Percentiles rank a stretch among this genome's conserved stretches.
phyloP scores from a whole-genome alignment of 495 filamentous ascomycete genomes.

The Jackrogersella minutella region DNA sequence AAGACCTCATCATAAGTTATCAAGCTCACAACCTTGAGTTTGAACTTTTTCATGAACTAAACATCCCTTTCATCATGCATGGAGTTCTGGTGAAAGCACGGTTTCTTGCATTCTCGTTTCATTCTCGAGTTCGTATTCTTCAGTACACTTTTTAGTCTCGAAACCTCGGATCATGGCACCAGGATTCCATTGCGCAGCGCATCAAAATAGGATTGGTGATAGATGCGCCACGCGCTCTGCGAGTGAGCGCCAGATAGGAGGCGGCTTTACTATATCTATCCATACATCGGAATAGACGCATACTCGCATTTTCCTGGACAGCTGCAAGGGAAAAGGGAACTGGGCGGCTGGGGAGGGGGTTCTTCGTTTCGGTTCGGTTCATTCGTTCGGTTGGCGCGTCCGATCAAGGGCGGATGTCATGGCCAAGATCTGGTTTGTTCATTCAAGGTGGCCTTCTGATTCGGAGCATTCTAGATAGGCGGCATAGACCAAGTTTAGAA shows the following conservation, averaged over 20 bases:
- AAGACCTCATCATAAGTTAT: constrained; percentile 1
- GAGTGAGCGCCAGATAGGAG: constrained; percentile 35
- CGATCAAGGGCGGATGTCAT: constrained; percentile 24
- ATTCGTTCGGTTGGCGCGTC: constrained; percentile 11
- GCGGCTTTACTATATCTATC: constrained; percentile 33
- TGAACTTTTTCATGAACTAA: constrained; percentile 12
- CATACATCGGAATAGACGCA: constrained; percentile 40
- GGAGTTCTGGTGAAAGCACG: constrained; percentile 36
- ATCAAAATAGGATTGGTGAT: constrained; percentile 42
- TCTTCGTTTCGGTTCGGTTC: constrained; percentile 12
- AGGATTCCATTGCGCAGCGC: constrained; percentile 44
- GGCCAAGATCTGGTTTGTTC: constrained; percentile 27
- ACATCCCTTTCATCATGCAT: constrained; percentile 28
- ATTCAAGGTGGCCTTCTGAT: constrained; percentile 15
- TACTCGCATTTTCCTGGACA: constrained; percentile 37
- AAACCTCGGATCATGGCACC: constrained; percentile 34
- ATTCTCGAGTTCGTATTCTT: constrained; percentile 31
- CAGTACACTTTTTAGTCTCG: constrained; percentile 33
- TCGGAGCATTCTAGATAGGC: constrained; percentile 23
- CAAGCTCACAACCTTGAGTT: constrained; percentile 4
- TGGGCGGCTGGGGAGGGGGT: constrained; percentile 11
- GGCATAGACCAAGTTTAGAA: constrained; percentile 9
- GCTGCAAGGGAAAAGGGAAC: constrained; percentile 26
- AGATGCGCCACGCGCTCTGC: constrained; percentile 44
- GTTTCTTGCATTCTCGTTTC: constrained; percentile 31